phyloP scores from a whole-genome alignment of 805 yeast species.

The Metschnikowia koreensis region DNA sequence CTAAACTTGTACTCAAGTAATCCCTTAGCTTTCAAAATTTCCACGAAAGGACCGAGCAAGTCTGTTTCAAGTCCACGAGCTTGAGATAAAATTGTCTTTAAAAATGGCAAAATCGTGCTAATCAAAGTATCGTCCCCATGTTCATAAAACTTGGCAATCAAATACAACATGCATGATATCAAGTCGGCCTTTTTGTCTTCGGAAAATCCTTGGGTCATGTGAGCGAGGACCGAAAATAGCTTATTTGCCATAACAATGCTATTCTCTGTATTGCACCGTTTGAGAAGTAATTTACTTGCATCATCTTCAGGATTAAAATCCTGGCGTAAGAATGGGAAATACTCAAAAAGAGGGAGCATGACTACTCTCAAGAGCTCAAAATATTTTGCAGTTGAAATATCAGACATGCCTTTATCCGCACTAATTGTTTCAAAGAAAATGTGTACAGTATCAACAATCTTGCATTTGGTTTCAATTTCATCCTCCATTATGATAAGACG shows the following conservation, averaged over 20 bases:
- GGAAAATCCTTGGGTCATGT: conserved; percentile 65
- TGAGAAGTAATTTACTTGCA: conserved; percentile 26
- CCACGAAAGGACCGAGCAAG: conserved; percentile 27
- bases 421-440: conserved; percentile 24
- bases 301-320: conserved; percentile 35
- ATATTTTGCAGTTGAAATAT: background rate
- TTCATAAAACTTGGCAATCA: conserved; percentile 57
- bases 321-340: conserved; percentile 58
- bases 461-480: conserved; percentile 59
- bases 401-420: conserved; percentile 1
- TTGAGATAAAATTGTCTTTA: conserved; percentile 34
- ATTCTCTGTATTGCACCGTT: conserved; percentile 29
- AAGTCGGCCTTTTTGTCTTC: conserved; percentile 63
- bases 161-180: conserved; percentile 63
- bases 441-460: conserved; percentile 39
- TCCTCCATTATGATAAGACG: conserved; percentile 62
- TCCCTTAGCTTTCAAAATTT: conserved; percentile 6
- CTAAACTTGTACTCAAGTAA: background rate
- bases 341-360: conserved; percentile 57
- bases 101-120: conserved; percentile 49
- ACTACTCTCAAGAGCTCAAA: conserved; percentile 77
- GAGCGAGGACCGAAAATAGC: conserved; percentile 52
- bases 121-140: conserved; percentile 37
- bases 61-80: conserved; percentile 15
- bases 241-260: conserved; percentile 48